Conservation (phyloP, 495 filamentous ascomycete species). For the Pyrenopolyporus hunteri region DNA sequence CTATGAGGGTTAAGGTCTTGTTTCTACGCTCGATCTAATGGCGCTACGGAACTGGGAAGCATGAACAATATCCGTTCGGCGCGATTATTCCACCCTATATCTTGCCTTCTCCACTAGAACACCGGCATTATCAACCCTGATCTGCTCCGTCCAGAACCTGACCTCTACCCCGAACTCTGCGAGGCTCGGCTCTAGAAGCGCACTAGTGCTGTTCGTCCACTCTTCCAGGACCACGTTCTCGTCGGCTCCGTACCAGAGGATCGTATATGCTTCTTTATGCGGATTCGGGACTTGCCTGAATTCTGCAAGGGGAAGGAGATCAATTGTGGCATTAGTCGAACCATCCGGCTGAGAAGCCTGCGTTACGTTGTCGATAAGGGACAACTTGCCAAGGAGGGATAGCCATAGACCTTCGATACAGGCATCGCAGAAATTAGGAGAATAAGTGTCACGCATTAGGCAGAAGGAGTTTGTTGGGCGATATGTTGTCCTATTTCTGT, state of each 20-base stretch:
- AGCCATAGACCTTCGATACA: slow-evolving; percentile 38
- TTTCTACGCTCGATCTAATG: not conserved
- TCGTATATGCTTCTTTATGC: slow-evolving; percentile 28
- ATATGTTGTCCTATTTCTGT: slow-evolving; percentile 26
- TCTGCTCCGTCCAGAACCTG: slow-evolving; percentile 33
- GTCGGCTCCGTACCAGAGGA: slow-evolving; percentile 35
- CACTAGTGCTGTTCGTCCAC: slow-evolving; percentile 35
- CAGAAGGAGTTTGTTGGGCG: slow-evolving; percentile 37
- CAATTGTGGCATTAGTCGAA: slow-evolving; percentile 32
- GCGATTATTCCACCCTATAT: not conserved
- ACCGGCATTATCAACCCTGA: slow-evolving; percentile 22
- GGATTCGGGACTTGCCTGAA: slow-evolving; percentile 27
- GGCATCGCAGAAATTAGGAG: slow-evolving; percentile 29
- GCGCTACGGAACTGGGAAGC: not conserved
- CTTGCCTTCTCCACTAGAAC: slow-evolving; percentile 28
- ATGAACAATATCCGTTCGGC: not conserved
- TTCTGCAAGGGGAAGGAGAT: slow-evolving; percentile 30
- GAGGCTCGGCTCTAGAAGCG: slow-evolving; percentile 10
- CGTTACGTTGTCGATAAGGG: slow-evolving; percentile 33
- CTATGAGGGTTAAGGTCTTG: no score
- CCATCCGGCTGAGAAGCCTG: slow-evolving; percentile 12
- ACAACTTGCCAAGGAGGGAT: slow-evolving; percentile 24
- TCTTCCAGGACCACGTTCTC: slow-evolving; percentile 16
- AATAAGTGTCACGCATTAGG: slow-evolving; percentile 34
- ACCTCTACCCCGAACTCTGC: slow-evolving; percentile 34